These are phyloP conservation scores for Pythium aristosporum DNA, from an alignment of 352 stramenopile genomes.

Conservation along the genomic window DNA sequence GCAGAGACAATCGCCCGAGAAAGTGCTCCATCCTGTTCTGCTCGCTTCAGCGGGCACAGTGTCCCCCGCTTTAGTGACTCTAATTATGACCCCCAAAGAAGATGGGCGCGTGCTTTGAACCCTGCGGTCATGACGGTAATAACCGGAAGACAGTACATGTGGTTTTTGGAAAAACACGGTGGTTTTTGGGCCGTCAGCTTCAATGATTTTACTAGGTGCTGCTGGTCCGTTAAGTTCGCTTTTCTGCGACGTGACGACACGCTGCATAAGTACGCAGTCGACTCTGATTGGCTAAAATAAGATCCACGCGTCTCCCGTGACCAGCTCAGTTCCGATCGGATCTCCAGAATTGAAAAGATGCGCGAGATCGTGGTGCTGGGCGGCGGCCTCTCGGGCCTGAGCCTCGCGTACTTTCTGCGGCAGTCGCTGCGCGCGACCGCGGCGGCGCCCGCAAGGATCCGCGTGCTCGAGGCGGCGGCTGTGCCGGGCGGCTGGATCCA, in stretches of 20 bases:
- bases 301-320: background rate
- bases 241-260: background rate
- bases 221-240: background rate
- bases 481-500: slow-evolving; percentile 68
- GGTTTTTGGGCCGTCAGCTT: background rate
- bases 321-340: background rate
- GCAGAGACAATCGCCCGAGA: too few relatives aligned
- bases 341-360: slow-evolving; percentile 14
- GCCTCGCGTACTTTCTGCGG: slow-evolving; percentile 74
- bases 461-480: slow-evolving; percentile 62
- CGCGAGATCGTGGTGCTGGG: slow-evolving; percentile 78
- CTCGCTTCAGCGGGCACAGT: too few relatives aligned
- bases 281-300: slow-evolving; percentile 2
- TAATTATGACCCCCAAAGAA: too few relatives aligned
- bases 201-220: too few relatives aligned
- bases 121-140: too few relatives aligned
- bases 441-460: slow-evolving; percentile 43
- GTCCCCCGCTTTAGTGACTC: too few relatives aligned
- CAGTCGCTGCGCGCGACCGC: slow-evolving; percentile 35
- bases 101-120: too few relatives aligned
- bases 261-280: background rate
- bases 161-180: background rate
- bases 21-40: too few relatives aligned
- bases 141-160: background rate
- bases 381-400: slow-evolving; percentile 79